phyloP scores from a whole-genome alignment of 2,329 filamentous ascomycete genomes.

The Colletotrichum sublineola region DNA sequence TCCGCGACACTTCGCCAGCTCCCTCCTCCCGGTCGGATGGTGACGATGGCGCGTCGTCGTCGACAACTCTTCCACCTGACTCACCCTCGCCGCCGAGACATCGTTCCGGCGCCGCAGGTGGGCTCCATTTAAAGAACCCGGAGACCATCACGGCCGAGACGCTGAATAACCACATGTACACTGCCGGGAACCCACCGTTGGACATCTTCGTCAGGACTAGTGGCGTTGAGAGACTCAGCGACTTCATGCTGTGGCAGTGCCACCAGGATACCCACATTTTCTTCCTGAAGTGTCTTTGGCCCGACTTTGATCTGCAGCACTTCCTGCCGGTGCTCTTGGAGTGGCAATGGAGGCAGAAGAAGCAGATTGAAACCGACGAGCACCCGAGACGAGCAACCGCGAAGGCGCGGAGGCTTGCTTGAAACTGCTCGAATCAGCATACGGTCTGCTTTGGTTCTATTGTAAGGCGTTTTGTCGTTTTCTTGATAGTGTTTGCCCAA shows the following conservation, averaged over 20 bases:
- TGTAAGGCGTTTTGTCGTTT: conserved; percentile 20
- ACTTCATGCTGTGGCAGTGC: conserved; percentile 99
- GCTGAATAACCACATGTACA: conserved; percentile 89
- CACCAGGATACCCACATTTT: conserved; percentile 93
- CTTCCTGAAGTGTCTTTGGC: conserved; percentile 93
- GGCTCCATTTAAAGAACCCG: conserved; percentile 67
- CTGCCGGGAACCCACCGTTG: conserved; percentile 84
- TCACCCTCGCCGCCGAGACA: conserved; percentile 59
- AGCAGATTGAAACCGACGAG: conserved; percentile 67
- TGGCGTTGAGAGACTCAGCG: conserved; percentile 90
- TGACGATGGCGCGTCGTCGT: conserved; percentile 68
- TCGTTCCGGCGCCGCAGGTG: conserved; percentile 26
- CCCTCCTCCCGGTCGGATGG: conserved; percentile 60
- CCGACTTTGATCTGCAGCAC: conserved; percentile 93
- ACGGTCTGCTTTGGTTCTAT: background rate
- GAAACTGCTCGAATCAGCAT: background rate
- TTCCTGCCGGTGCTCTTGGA: conserved; percentile 93
- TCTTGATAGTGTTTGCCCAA: background rate
- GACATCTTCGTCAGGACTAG: conserved; percentile 94
- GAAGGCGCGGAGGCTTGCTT: conserved; percentile 36
- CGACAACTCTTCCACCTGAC: conserved; percentile 69
- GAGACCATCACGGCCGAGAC: conserved; percentile 89
- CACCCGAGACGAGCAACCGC: conserved; percentile 53
- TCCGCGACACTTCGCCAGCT: conserved; percentile 63
- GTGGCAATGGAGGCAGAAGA: conserved; percentile 81